Percentiles rank a stretch among this genome's conserved stretches.
phyloP scores from a whole-genome alignment of 345 rosid genomes.

The Ricinus communis region DNA sequence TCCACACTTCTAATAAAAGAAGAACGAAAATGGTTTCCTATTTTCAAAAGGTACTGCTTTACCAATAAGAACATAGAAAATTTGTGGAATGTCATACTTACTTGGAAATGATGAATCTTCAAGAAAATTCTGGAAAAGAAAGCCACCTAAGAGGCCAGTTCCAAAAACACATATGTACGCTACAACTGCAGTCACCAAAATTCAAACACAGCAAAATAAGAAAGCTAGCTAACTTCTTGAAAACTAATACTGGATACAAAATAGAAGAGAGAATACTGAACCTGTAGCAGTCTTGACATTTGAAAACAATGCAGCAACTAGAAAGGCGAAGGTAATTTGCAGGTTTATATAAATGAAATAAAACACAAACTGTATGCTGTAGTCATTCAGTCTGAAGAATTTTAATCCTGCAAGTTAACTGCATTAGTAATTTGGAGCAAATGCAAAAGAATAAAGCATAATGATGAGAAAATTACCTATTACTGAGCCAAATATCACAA shows the following conservation, averaged over 20 bases:
- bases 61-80: not conserved
- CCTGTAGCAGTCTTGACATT: slow-evolving; percentile 88
- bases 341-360: slow-evolving; percentile 73
- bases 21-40: not conserved
- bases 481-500: slow-evolving; percentile 71
- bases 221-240: slow-evolving; percentile 6
- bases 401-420: slow-evolving; percentile 61
- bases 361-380: slow-evolving; percentile 64
- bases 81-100: slow-evolving; percentile 40
- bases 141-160: slow-evolving; percentile 76
- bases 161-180: slow-evolving; percentile 72
- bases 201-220: slow-evolving; percentile 14
- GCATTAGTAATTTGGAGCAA: slow-evolving; percentile 21
- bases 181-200: slow-evolving; percentile 47
- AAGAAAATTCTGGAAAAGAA: slow-evolving; percentile 62
- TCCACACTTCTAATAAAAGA: not conserved
- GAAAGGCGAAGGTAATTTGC: slow-evolving; percentile 78
- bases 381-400: slow-evolving; percentile 71
- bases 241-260: not conserved
- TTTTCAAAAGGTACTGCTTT: not conserved
- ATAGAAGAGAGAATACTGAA: slow-evolving; percentile 23
- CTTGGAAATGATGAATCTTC: slow-evolving; percentile 74
- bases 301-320: slow-evolving; percentile 64
- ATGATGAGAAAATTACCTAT: slow-evolving; percentile 45
- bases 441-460: slow-evolving; percentile 10